phyloP scores from a whole-genome alignment of 2,329 filamentous ascomycete species.

The Proliferodiscus dingleyae region DNA sequence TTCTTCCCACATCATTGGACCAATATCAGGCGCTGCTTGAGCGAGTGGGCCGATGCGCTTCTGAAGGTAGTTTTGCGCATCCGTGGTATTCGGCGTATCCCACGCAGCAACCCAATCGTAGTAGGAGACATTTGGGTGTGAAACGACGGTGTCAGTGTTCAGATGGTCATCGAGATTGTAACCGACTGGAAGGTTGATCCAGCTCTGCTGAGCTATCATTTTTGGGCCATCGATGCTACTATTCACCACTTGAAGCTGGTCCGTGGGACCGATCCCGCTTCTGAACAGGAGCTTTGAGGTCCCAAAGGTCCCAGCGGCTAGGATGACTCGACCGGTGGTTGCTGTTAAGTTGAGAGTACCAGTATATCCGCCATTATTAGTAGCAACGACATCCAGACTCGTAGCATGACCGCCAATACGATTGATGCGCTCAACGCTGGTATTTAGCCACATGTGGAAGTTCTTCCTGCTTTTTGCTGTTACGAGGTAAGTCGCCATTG shows the following conservation, averaged over 20 bases:
- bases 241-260: slow-evolving; percentile 44
- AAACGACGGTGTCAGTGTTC: slow-evolving; percentile 52
- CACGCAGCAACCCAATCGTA: slow-evolving; percentile 65
- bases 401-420: slow-evolving; percentile 57
- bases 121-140: slow-evolving; percentile 47
- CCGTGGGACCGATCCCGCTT: slow-evolving; percentile 53
- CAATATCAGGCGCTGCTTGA: slow-evolving; percentile 62
- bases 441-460: slow-evolving; percentile 64
- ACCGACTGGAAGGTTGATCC: slow-evolving; percentile 56
- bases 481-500: slow-evolving; percentile 66
- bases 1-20: slow-evolving; percentile 57
- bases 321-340: slow-evolving; percentile 58
- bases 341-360: slow-evolving; percentile 57
- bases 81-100: slow-evolving; percentile 40
- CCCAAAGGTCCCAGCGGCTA: slow-evolving; percentile 66
- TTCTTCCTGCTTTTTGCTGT: slow-evolving; percentile 54
- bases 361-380: slow-evolving; percentile 46
- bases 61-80: slow-evolving; percentile 43
- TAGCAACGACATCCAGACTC: slow-evolving; percentile 62
- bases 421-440: slow-evolving; percentile 61
- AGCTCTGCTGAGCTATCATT: slow-evolving; percentile 46
- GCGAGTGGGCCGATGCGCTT: slow-evolving; percentile 54
- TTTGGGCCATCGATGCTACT: slow-evolving; percentile 43
- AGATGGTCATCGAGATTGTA: slow-evolving; percentile 54
- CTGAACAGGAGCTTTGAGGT: slow-evolving; percentile 56